These are phyloP conservation scores for Colletotrichum destructivum DNA, from an alignment of 2,329 filamentous ascomycete genomes.

Conservation along the genomic window DNA sequence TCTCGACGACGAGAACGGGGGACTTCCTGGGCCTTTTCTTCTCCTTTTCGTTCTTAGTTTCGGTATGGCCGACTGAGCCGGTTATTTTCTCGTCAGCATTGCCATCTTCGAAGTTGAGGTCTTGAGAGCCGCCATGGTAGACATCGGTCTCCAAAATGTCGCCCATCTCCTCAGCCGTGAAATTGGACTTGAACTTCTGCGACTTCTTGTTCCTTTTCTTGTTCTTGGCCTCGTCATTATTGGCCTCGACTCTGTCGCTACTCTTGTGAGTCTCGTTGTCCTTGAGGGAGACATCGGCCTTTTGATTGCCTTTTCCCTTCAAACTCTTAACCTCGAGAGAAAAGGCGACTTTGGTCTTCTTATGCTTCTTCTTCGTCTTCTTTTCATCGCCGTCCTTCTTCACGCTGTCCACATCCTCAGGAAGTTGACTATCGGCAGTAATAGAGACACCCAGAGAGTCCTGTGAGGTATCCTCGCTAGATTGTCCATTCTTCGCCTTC, in stretches of 20 bases:
- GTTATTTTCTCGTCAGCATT: neutral
- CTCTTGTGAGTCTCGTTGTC: neutral
- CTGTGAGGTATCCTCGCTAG: neutral
- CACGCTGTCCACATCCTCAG: neutral
- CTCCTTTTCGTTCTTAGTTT: neutral
- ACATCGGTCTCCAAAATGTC: too few species aligned
- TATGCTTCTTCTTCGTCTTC: slow-evolving; percentile 14
- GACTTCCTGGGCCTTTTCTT: slow-evolving; percentile 14
- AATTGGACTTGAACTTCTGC: neutral
- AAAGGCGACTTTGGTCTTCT: neutral
- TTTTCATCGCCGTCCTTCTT: neutral
- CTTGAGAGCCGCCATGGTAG: neutral
- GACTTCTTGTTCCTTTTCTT: neutral
- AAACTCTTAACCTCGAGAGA: neutral
- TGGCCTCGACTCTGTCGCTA: neutral
- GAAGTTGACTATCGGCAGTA: neutral
- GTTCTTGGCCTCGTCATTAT: neutral
- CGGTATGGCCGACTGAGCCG: neutral
- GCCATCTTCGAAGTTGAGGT: neutral
- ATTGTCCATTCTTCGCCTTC: slow-evolving; percentile 1
- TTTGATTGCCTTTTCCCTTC: neutral
- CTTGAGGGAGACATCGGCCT: neutral
- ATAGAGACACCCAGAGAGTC: neutral
- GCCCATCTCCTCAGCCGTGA: neutral
- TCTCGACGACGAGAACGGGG: neutral